Conservation (phyloP, 2,329 filamentous ascomycete species). For the Hawksworthiomyces lignivorus region DNA sequence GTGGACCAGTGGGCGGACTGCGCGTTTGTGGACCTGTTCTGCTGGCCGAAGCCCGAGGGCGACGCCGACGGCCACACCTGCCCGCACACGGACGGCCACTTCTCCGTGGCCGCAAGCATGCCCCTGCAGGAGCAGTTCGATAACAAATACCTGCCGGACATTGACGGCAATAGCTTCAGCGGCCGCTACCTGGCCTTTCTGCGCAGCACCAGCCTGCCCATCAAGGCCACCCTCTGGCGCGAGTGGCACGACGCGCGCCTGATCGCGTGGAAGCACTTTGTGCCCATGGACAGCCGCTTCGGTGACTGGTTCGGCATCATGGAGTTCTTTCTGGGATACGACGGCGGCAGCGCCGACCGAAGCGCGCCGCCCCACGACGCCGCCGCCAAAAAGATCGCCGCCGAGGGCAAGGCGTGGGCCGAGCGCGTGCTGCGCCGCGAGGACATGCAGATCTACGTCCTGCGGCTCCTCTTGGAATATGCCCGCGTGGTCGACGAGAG, state of each 20-base stretch:
- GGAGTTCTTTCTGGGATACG: constrained; percentile 64
- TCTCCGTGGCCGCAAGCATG: constrained; percentile 29
- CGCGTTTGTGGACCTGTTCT: constrained; percentile 48
- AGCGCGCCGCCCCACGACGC: constrained; percentile 46
- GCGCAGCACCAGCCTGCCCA: constrained; percentile 58
- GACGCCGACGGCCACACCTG: constrained; percentile 25
- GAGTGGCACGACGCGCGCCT: constrained; percentile 76
- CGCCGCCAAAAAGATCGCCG: constrained; percentile 56
- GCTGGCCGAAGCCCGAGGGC: constrained; percentile 21
- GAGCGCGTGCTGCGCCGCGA: constrained; percentile 59
- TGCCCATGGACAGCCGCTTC: constrained; percentile 70
- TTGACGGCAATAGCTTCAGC: constrained; percentile 59
- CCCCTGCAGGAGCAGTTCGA: constrained; percentile 46
- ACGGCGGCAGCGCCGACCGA: constrained; percentile 28
- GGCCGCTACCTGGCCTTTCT: constrained; percentile 64
- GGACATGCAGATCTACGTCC: constrained; percentile 66
- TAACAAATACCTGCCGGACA: constrained; percentile 65
- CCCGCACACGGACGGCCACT: constrained; percentile 42
- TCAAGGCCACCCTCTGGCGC: constrained; percentile 70
- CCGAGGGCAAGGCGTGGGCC: constrained; percentile 60
- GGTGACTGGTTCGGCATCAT: constrained; percentile 65
- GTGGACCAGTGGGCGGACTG: constrained; percentile 41
- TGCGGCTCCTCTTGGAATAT: constrained; percentile 58
- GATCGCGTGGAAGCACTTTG: constrained; percentile 71
- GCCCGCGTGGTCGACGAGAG: constrained; percentile 46